These are phyloP conservation scores for Thalia dealbata DNA, from an alignment of 176 grass and related monocot genomes.

Conservation along the genomic window DNA sequence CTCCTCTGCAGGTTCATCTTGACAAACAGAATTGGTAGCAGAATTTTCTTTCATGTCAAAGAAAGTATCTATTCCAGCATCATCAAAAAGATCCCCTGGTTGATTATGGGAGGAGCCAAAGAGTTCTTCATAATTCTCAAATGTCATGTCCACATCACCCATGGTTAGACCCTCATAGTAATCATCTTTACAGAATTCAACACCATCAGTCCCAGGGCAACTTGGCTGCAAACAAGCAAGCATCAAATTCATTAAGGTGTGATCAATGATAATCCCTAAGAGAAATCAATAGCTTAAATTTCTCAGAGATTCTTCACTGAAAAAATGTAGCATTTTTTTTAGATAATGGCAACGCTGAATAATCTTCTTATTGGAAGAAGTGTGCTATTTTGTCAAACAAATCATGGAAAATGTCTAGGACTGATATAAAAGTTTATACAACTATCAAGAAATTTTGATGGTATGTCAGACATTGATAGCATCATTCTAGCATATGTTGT, in stretches of 20 bases:
- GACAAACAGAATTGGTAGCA: constrained; percentile 28
- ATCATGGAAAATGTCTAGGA: background rate
- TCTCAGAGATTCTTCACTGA: background rate
- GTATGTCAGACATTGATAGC: background rate
- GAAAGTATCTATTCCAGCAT: constrained; percentile 79
- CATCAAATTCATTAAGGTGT: background rate
- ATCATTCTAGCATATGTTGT: background rate
- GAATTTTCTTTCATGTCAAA: constrained; percentile 64
- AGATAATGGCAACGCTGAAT: background rate
- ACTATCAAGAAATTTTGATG: background rate
- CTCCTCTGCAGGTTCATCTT: constrained; percentile 35
- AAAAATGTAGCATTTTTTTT: background rate
- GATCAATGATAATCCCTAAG: background rate
- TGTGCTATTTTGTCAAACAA: background rate
- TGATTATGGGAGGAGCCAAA: constrained; percentile 65
- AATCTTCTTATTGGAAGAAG: background rate
- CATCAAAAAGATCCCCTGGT: constrained; percentile 77
- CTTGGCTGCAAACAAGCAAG: constrained; percentile 34
- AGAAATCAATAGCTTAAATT: background rate
- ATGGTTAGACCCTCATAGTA: constrained; percentile 72
- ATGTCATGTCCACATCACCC: constrained; percentile 67
- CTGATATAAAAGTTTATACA: background rate
- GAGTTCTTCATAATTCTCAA: constrained; percentile 94
- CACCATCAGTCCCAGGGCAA: constrained; percentile 35
- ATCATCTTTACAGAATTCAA: constrained; percentile 56